These are phyloP conservation scores for Fusarium stilboides DNA, from an alignment of 2,329 filamentous ascomycete genomes.

Conservation along the genomic window DNA sequence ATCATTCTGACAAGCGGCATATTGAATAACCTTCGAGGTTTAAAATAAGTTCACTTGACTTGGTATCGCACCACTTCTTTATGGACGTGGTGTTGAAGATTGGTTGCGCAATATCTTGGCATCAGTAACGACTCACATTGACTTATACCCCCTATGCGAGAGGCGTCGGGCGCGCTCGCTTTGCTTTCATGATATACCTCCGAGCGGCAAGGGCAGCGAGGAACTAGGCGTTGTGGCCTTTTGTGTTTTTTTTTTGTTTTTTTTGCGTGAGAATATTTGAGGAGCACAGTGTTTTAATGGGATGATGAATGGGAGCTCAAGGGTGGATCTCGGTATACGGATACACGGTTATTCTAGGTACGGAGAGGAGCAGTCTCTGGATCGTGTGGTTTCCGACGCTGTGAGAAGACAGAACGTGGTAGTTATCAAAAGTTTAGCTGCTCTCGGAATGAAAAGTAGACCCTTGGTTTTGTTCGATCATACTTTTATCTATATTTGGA, in stretches of 20 bases:
- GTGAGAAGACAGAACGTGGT: slow-evolving; percentile 31
- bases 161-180: slow-evolving; percentile 41
- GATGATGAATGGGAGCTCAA: slow-evolving; percentile 26
- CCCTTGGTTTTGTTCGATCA: slow-evolving; percentile 15
- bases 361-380: not conserved
- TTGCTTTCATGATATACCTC: slow-evolving; percentile 49
- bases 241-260: slow-evolving; percentile 40
- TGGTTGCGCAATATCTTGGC: slow-evolving; percentile 31
- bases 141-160: slow-evolving; percentile 51
- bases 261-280: slow-evolving; percentile 23
- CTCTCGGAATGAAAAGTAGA: slow-evolving; percentile 48
- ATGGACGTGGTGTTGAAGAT: slow-evolving; percentile 17
- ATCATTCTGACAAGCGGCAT: slow-evolving; percentile 1
- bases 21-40: slow-evolving; percentile 1
- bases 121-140: slow-evolving; percentile 47
- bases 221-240: slow-evolving; percentile 45
- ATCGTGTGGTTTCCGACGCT: not conserved
- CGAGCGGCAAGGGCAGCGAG: slow-evolving; percentile 41
- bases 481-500: not conserved
- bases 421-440: slow-evolving; percentile 47
- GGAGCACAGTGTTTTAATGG: slow-evolving; percentile 41
- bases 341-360: slow-evolving; percentile 14
- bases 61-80: slow-evolving; percentile 6
- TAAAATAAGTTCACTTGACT: not conserved
- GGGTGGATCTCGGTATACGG: slow-evolving; percentile 20